Evolutionary conservation across 495 filamentous ascomycete genomes (phyloP).

Genomic region (Aspergillus biplanus): DNA sequence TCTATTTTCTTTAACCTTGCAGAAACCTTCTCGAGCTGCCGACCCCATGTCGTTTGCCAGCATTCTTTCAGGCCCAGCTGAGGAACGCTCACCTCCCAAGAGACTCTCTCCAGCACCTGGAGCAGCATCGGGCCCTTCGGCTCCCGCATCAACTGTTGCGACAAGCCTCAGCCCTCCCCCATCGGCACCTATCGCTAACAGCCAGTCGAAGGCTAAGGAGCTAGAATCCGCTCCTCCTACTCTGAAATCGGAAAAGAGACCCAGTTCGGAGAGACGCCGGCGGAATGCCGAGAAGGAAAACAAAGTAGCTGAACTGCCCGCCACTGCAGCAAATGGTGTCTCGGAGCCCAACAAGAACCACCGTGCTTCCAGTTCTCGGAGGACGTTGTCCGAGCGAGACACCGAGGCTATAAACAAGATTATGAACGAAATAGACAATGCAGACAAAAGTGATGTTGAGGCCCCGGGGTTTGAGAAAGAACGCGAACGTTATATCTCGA

Average conservation of each 20-base stretch:
- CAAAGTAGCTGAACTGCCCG: slow-evolving; percentile 45
- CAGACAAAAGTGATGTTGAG: slow-evolving; percentile 69
- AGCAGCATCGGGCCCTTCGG: slow-evolving; percentile 15
- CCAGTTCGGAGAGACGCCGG: slow-evolving; percentile 30
- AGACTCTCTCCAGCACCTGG: slow-evolving; percentile 41
- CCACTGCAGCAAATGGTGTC: slow-evolving; percentile 47
- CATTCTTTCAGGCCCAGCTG: slow-evolving; percentile 73
- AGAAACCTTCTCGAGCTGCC: slow-evolving; percentile 68
- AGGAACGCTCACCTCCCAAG: slow-evolving; percentile 54
- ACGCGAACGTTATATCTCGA: slow-evolving; percentile 54
- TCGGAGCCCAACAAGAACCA: slow-evolving; percentile 18
- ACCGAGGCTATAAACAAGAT: slow-evolving; percentile 67
- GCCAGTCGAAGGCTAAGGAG: slow-evolving; percentile 34
- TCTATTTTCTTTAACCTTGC: slow-evolving; percentile 15
- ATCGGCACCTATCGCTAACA: slow-evolving; percentile 13
- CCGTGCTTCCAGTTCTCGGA: slow-evolving; percentile 42
- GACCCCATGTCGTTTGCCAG: slow-evolving; percentile 93
- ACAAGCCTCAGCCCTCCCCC: slow-evolving; percentile 23
- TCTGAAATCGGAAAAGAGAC: slow-evolving; percentile 39
- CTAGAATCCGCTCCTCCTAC: slow-evolving; percentile 29
- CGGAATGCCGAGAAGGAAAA: slow-evolving; percentile 49
- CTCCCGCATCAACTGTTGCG: slow-evolving; percentile 28
- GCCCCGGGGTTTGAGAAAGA: slow-evolving; percentile 64
- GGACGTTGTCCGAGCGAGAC: slow-evolving; percentile 63
- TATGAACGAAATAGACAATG: slow-evolving; percentile 67